A percentile compares a stretch with the other conserved stretches of the same genome.
Conservation (phyloP, 2,329 filamentous ascomycete genomes). For the Clonostachys rhizophaga region DNA sequence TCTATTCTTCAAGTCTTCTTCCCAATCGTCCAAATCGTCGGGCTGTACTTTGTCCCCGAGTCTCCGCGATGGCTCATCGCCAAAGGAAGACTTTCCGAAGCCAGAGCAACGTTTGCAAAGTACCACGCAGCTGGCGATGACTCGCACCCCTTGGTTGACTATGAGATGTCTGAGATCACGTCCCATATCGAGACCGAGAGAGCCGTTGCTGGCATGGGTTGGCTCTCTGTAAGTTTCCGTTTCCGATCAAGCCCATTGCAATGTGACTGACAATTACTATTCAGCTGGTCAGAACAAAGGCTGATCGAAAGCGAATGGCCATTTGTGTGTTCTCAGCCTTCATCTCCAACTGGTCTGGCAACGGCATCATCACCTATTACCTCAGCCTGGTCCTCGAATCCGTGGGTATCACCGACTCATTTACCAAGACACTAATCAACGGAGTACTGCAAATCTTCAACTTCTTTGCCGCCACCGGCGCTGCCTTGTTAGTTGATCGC, state of each 20-base stretch:
- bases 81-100: constrained; percentile 51
- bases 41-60: constrained; percentile 55
- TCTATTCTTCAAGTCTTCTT: constrained; percentile 44
- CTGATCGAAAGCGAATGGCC: constrained; percentile 14
- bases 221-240: neutral
- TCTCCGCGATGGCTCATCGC: constrained; percentile 55
- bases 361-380: constrained; percentile 25
- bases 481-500: constrained; percentile 31
- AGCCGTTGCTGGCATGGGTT: neutral
- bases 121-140: constrained; percentile 1
- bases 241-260: too few relatives aligned
- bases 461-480: constrained; percentile 22
- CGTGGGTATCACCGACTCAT: constrained; percentile 23
- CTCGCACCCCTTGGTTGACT: constrained; percentile 10
- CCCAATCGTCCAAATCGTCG: constrained; percentile 32
- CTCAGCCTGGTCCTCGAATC: constrained; percentile 25
- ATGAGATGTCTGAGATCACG: neutral
- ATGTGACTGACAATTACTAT: constrained; percentile 7
- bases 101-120: constrained; percentile 23
- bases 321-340: constrained; percentile 13
- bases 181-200: neutral
- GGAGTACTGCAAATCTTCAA: constrained; percentile 33
- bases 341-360: constrained; percentile 21
- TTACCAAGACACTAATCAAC: constrained; percentile 30
- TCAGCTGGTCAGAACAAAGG: constrained; percentile 29